Evolutionary conservation across 257 asterid species (phyloP), one percentile per base, ranked within the genome.

Genomic region (Lycium barbarum): DNA sequence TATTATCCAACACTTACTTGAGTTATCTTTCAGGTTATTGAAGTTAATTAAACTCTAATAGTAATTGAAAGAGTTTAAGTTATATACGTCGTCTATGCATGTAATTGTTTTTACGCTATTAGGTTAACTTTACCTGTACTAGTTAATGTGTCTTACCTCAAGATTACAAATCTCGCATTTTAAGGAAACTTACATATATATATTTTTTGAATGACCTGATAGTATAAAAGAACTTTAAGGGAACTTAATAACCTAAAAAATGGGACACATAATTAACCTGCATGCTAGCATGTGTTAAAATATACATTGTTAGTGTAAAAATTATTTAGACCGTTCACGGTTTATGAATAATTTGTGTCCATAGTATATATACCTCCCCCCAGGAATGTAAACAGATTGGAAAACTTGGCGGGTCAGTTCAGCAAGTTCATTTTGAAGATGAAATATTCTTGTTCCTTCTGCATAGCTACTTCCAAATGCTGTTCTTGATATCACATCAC

Each of bases 351-450:
- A 40, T 40, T 40, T 40, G 45, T 3, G 45, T 40, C 45, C 45
- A 40, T 40, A 49, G 55, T 49, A 49, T 49, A 49, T 49, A 59
- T n/a, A 92, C 97, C 94, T 91, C 90, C 88, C 87, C 17, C 95
- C 97, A 2, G 96, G 96, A 71, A 91, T 61, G 18, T 89, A 91
- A 55, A 90, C 91, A 0, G 90, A 88, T 38, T 90, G 88, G 76
- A 91, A 40, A 80, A 88, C 87, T 74, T 89, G 91, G 10, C 91
- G 91, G 0, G 91, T 87, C 74, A 91, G 91, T 80, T 90, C 89
- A 0, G 93, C 91, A 61, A 90, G 92, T 86, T 93, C 93, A 47
- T 63, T 90, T 58, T 88, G 95, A 22, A 93, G 92, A 66, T 80
- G 86, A 51, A 91, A 88, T 15, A 93, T 86, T 59, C 12, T 83